Base-by-base conservation (phyloP, 1,284 basidiomycete species). In the Pholiota adiposa region DNA sequence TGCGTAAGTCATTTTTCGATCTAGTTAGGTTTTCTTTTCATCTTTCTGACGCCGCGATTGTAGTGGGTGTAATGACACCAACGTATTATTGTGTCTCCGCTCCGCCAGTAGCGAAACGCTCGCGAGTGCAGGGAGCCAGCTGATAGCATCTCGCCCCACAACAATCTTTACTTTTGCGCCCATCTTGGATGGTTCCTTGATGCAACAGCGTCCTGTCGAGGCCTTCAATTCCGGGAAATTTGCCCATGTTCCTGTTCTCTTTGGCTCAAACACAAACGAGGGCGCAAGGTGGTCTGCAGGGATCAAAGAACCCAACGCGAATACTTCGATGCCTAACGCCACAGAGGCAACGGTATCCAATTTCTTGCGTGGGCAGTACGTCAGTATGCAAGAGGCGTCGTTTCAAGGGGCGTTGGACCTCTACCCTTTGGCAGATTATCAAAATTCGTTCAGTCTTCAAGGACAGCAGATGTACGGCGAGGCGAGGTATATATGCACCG, bases 401-500 rank as follows among this genome's bases (percentile, higher is more conserved):
- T 69, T 75, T 44, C 56, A 72, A 31, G 43, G 59, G 14, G 73
- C 70, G 11, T 41, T 67, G 12, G 54, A 66, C 11, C 60, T 70
- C 8, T 78, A 78, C 58, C 74, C 75, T 0, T 60, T 76, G 16
- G 54, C 57, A 4, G 67, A 67, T 34, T 78, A 67, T 59, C 56
- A 66, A 27, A 63, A 60, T 5, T 72, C 70, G 7, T 68, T 74
- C 49, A 74, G 71, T 54, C 67, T 72, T 16, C 76, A 77, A 60
- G 74, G 69, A 8, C 74, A 76, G 50, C 73, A 75, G 59, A 77
- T 78, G 73, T 77, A 76, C 55, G 76, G 76, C 18, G 76, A 77
- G 58, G 67, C 68, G 60, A 63, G 76, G 43, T 77, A 74, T 52
- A 76, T 77, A 14, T 78, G 76, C 59, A 72, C 71, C 4, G 73